Evolutionary conservation across 1,284 basidiomycete genomes (phyloP), one percentile per base, ranked within the genome.

Genomic region (Xerocomus amazonicus): DNA sequence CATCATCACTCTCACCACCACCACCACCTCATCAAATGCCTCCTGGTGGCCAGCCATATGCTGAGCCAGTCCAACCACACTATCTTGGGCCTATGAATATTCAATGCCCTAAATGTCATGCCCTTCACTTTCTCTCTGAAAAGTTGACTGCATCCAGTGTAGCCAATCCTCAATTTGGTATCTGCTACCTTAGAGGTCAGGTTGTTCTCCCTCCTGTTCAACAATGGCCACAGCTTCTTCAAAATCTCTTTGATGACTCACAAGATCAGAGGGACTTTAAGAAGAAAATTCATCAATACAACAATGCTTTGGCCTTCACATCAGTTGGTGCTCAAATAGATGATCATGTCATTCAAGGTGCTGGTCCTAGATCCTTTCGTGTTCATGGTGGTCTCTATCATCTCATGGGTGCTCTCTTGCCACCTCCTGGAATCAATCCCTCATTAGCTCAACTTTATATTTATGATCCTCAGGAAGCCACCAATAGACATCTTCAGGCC

Each of bases 381-480:
- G 68, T 77, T 23, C 62, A 61, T 51, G 73, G 73, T 0, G 57
- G 70, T 36, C 64, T 77, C 0, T 55, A 61, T 45, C 73, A 77
- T 58, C 45, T 47, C 0, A 53, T 64, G 43, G 72, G 71, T 1
- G 36, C 67, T 26, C 58, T 76, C 2, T 27, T 59, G 0, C 67
- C 72, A 14, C n/a, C 46, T 1, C 37, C 54, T 14, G 61, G 48
- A 8, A 1, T 43, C 0, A 31, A 57, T 1, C 65, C 70, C 0
- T 26, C 43, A 0, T 76, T 68, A 62, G 67, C 70, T 3, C 73
- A 77, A 38, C 59, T 75, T 0, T 75, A 74, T 45, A 63, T 74
- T 1, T 61, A 67, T 59, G 66, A 76, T 57, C 59, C 67, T 7
- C 31, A 55, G 0, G 58, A 54, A 12, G 70, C 69, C 6, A 61